phyloP scores from a whole-genome alignment of 2,329 filamentous ascomycete species.

The Cytospora mali region DNA sequence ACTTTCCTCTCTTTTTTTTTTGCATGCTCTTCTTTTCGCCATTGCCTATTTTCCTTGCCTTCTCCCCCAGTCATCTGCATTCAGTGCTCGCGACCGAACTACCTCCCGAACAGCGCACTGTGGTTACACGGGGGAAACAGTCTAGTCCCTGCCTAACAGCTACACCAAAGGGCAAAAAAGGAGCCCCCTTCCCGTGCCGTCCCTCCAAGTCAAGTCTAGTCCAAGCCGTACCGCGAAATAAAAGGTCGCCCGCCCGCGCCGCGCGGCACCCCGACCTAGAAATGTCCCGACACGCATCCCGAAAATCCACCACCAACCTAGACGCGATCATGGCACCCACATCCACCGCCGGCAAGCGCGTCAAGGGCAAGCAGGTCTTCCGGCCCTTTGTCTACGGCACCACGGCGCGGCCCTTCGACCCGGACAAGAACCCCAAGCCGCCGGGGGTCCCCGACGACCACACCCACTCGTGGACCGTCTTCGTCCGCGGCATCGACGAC shows the following conservation, averaged over 20 bases:
- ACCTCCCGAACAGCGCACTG: not conserved
- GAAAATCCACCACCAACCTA: constrained; percentile 20
- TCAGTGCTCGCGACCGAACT: not conserved
- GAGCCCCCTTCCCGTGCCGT: constrained; percentile 2
- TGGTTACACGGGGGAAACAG: not conserved
- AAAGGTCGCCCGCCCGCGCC: constrained; percentile 1
- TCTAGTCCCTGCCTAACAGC: constrained; percentile 8
- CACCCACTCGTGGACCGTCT: constrained; percentile 95
- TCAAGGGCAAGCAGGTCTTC: constrained; percentile 66
- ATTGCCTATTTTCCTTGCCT: not conserved
- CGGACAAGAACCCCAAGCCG: constrained; percentile 76
- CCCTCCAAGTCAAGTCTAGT: not conserved
- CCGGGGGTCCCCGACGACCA: constrained; percentile 81
- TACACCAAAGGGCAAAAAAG: not conserved
- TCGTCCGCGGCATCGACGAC: constrained; percentile 86
- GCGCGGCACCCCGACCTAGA: constrained; percentile 16
- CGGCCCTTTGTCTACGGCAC: constrained; percentile 75
- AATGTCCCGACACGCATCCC: constrained; percentile 27
- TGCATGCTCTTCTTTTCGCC: not conserved
- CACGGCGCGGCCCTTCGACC: constrained; percentile 78
- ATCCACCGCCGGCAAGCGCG: constrained; percentile 61
- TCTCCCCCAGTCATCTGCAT: not conserved
- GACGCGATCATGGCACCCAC: constrained; percentile 58
- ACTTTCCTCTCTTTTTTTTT: too few relatives aligned
- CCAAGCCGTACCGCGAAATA: not conserved